phyloP scores from a whole-genome alignment of 2,329 filamentous ascomycete genomes.

The Nakataea oryzae region DNA sequence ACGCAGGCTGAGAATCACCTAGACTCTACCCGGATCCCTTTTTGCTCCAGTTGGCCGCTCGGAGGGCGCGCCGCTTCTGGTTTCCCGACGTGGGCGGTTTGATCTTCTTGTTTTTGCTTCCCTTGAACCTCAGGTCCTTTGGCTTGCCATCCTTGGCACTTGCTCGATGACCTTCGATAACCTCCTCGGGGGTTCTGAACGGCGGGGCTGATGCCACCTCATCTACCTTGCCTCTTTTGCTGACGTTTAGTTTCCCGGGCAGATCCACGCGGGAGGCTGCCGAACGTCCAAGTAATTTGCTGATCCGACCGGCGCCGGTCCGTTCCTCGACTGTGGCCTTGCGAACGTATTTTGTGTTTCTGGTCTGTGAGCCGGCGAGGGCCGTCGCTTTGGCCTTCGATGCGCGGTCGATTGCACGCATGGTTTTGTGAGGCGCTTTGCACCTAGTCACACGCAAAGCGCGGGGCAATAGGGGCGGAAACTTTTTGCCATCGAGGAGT shows the following conservation, averaged over 20 bases:
- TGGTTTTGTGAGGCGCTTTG: constrained; percentile 58
- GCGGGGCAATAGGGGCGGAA: constrained; percentile 86
- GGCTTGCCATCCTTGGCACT: constrained; percentile 54
- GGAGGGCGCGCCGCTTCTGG: constrained; percentile 17
- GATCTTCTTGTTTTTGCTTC: constrained; percentile 31
- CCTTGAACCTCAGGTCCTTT: constrained; percentile 49
- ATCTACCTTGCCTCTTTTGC: constrained; percentile 11
- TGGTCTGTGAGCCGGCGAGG: constrained; percentile 20
- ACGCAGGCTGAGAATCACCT: neutral
- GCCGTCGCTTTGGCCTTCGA: constrained; percentile 25
- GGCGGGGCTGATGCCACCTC: neutral
- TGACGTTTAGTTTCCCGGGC: constrained; percentile 14
- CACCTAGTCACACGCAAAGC: constrained; percentile 78
- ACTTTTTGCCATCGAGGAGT: constrained; percentile 81
- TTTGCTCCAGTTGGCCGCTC: constrained; percentile 9
- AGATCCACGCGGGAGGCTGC: constrained; percentile 36
- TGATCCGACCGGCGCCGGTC: constrained; percentile 61
- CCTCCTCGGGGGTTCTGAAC: constrained; percentile 54
- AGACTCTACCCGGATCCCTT: constrained; percentile 2
- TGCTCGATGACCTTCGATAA: constrained; percentile 70
- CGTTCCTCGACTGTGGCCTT: constrained; percentile 59
- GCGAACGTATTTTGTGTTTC: constrained; percentile 49
- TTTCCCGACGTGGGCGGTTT: constrained; percentile 34
- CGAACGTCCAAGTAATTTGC: constrained; percentile 63
- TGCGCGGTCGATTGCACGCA: constrained; percentile 37